These are phyloP conservation scores for Teratosphaeria pseudoeucalypti DNA, from an alignment of 2,329 filamentous ascomycete genomes.

Conservation along the genomic window DNA sequence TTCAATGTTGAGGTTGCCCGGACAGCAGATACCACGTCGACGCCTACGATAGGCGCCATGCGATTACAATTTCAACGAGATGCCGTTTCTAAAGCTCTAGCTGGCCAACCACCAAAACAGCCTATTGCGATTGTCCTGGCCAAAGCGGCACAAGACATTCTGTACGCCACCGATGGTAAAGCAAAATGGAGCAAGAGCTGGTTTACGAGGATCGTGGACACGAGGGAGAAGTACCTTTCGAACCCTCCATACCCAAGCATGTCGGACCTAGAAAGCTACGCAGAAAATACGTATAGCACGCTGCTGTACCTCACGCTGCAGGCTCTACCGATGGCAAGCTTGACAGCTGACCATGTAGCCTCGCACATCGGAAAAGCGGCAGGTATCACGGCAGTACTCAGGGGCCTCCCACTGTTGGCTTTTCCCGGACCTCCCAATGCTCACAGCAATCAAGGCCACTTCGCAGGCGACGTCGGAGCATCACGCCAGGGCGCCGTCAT, in stretches of 20 bases:
- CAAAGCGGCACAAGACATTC: slow-evolving; percentile 53
- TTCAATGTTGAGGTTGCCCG: slow-evolving; percentile 88
- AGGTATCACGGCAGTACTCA: slow-evolving; percentile 76
- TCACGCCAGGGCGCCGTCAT: slow-evolving; percentile 56
- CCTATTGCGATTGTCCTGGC: slow-evolving; percentile 80
- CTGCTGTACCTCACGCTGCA: slow-evolving; percentile 82
- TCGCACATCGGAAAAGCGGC: slow-evolving; percentile 92
- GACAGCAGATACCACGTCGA: slow-evolving; percentile 82
- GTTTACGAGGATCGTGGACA: slow-evolving; percentile 63
- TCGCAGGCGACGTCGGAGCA: slow-evolving; percentile 29
- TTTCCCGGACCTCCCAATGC: slow-evolving; percentile 56
- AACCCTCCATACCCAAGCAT: slow-evolving; percentile 72
- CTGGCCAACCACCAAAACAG: slow-evolving; percentile 72
- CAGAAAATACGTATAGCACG: slow-evolving; percentile 89
- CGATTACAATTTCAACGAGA: slow-evolving; percentile 95
- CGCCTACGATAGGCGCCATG: slow-evolving; percentile 74
- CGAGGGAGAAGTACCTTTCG: slow-evolving; percentile 70
- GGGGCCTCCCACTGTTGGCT: slow-evolving; percentile 79
- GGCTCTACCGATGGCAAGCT: slow-evolving; percentile 64
- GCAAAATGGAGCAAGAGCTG: slow-evolving; percentile 44
- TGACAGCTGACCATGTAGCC: slow-evolving; percentile 84
- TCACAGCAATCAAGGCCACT: slow-evolving; percentile 38
- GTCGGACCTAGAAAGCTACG: slow-evolving; percentile 70
- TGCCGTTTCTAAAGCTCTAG: slow-evolving; percentile 65
- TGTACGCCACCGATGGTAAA: slow-evolving; percentile 35